Conservation (phyloP, 2,329 filamentous ascomycete species). For the Fusarium musae region DNA sequence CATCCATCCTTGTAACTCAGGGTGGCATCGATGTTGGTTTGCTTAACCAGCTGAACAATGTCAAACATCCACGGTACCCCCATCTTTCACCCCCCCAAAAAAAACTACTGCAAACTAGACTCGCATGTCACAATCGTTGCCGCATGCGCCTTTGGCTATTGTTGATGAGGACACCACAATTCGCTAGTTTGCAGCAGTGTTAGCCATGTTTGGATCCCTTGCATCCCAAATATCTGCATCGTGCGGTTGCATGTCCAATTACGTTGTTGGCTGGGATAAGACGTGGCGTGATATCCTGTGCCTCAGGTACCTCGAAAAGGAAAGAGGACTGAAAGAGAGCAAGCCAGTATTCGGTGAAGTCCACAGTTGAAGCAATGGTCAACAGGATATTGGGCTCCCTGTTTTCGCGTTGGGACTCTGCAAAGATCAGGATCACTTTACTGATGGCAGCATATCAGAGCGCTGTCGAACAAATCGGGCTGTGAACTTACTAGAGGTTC, state of each 20-base stretch:
- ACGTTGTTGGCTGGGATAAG: neutral
- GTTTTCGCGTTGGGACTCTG: neutral
- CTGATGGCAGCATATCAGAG: neutral
- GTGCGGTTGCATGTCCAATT: neutral
- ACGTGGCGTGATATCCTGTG: slow-evolving; percentile 11
- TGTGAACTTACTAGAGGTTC: slow-evolving; percentile 1
- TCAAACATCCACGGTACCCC: neutral
- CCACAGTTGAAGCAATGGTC: neutral
- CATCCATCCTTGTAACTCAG: neutral
- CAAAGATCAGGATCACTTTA: neutral
- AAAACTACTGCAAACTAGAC: slow-evolving; percentile 4
- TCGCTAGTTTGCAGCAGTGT: neutral
- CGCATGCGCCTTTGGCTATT: neutral
- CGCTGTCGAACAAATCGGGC: neutral
- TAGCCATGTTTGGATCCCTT: neutral
- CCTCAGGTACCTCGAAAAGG: neutral
- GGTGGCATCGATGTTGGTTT: neutral
- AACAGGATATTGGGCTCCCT: neutral
- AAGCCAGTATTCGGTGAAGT: neutral
- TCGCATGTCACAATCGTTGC: neutral
- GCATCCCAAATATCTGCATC: neutral
- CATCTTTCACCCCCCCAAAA: neutral
- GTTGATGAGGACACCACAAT: neutral
- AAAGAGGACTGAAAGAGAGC: neutral
- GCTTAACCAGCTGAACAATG: neutral